phyloP scores from a whole-genome alignment of 1,139 yeast species.

The Zygosaccharomyces sapae region DNA sequence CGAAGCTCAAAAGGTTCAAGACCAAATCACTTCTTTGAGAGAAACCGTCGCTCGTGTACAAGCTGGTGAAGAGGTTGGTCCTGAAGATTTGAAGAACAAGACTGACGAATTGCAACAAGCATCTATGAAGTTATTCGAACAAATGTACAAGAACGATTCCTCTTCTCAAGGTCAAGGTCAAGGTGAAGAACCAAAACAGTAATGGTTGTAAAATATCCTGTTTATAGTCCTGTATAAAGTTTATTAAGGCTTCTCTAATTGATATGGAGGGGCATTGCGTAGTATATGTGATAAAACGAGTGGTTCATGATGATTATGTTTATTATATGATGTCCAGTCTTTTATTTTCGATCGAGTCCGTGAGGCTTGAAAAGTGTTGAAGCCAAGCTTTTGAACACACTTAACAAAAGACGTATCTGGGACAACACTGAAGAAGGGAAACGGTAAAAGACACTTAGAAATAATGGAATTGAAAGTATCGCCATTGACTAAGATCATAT shows the following conservation, averaged over 20 bases:
- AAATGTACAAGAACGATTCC: slow-evolving; percentile 77
- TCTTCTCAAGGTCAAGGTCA: slow-evolving; percentile 25
- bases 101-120: slow-evolving; percentile 90
- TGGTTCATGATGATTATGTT: neutral
- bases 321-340: neutral
- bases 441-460: neutral
- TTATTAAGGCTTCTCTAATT: neutral
- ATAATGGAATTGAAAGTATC: slow-evolving; percentile 32
- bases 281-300: neutral
- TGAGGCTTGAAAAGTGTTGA: neutral
- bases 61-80: slow-evolving; percentile 78
- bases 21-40: slow-evolving; percentile 72
- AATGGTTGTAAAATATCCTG: slow-evolving; percentile 11
- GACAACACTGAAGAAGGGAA: neutral
- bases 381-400: too few species aligned
- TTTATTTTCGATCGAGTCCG: neutral
- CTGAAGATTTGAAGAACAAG: slow-evolving; percentile 84
- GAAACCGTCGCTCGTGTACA: slow-evolving; percentile 92
- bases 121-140: slow-evolving; percentile 91
- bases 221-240: slow-evolving; percentile 8
- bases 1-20: slow-evolving; percentile 69
- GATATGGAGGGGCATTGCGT: neutral
- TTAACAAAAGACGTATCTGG: too few species aligned
- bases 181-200: slow-evolving; percentile 32
- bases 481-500: slow-evolving; percentile 68